Percentiles rank a stretch among this genome's conserved stretches.
phyloP scores from a whole-genome alignment of 1,139 yeast species.

The Saccharomyces hybrid region DNA sequence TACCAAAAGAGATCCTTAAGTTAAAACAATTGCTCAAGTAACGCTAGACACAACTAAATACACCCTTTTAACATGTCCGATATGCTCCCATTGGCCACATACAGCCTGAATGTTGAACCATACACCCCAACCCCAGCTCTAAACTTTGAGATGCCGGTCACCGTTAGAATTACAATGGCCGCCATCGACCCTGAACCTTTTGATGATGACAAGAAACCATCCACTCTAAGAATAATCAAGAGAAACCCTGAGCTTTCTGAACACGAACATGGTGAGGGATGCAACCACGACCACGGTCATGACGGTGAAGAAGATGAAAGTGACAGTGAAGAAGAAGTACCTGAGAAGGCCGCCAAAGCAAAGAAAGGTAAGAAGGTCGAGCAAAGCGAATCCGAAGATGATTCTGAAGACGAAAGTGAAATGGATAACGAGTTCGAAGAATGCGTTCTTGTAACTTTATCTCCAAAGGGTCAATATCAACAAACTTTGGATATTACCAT shows the following conservation, averaged over 20 bases:
- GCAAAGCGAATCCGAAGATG: conserved; percentile 25
- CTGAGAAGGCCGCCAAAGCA: background rate
- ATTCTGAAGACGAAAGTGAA: conserved; percentile 28
- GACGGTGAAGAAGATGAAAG: conserved; percentile 41
- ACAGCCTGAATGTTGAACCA: conserved; percentile 74
- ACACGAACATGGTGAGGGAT: conserved; percentile 31
- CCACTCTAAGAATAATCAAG: conserved; percentile 84
- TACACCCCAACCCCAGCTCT: conserved; percentile 81
- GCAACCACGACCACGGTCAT: conserved; percentile 48
- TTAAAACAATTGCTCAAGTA: background rate
- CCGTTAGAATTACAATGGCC: conserved; percentile 88
- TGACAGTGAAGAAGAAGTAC: conserved; percentile 27
- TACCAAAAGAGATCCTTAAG: background rate
- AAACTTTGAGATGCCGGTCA: conserved; percentile 77
- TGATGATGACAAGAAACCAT: conserved; percentile 72
- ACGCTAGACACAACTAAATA: background rate
- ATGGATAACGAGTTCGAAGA: conserved; percentile 67
- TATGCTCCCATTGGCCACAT: background rate
- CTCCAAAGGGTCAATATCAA: conserved; percentile 80
- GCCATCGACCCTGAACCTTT: conserved; percentile 88
- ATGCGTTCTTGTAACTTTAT: conserved; percentile 78
- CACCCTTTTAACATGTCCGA: background rate
- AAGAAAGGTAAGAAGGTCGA: conserved; percentile 28
- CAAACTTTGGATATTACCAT: conserved; percentile 87
- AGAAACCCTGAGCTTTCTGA: conserved; percentile 48